These are phyloP conservation scores for Phlebiopsis flavidoalba DNA, from an alignment of 768 basidiomycete species.

Conservation along the genomic window DNA sequence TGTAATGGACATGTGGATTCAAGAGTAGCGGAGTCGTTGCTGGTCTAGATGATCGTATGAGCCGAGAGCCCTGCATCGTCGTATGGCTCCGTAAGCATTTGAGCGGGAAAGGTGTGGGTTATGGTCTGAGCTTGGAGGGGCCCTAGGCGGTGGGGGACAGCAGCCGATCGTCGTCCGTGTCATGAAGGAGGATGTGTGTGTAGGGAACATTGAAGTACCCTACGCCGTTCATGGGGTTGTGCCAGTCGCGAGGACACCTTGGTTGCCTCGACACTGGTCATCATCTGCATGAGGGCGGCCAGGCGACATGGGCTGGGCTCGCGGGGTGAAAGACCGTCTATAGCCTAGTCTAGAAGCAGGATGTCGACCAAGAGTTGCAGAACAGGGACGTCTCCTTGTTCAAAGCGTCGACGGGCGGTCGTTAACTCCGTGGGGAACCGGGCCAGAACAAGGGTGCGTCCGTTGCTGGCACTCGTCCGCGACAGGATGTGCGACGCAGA, in stretches of 20 bases:
- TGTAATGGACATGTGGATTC: conserved; percentile 19
- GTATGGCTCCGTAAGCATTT: conserved; percentile 26
- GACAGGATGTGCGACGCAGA: neutral
- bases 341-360: neutral
- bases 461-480: neutral
- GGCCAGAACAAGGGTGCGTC: neutral
- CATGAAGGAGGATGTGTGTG: conserved; percentile 27
- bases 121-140: conserved; percentile 79
- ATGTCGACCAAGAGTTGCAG: neutral
- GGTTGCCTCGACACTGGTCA: neutral
- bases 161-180: conserved; percentile 69
- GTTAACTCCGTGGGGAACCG: neutral
- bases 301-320: neutral
- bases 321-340: neutral
- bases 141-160: conserved; percentile 61
- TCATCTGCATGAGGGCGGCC: neutral
- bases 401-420: neutral
- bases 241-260: conserved; percentile 18
- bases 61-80: conserved; percentile 17
- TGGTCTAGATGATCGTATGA: conserved; percentile 14
- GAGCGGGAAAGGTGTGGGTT: conserved; percentile 55
- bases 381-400: conserved; percentile 1
- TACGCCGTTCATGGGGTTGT: conserved; percentile 1
- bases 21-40: conserved; percentile 16
- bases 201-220: neutral